These are phyloP conservation scores for Cenchrus purpureus DNA, from an alignment of 176 grass and related monocot species.

Conservation along the genomic window DNA sequence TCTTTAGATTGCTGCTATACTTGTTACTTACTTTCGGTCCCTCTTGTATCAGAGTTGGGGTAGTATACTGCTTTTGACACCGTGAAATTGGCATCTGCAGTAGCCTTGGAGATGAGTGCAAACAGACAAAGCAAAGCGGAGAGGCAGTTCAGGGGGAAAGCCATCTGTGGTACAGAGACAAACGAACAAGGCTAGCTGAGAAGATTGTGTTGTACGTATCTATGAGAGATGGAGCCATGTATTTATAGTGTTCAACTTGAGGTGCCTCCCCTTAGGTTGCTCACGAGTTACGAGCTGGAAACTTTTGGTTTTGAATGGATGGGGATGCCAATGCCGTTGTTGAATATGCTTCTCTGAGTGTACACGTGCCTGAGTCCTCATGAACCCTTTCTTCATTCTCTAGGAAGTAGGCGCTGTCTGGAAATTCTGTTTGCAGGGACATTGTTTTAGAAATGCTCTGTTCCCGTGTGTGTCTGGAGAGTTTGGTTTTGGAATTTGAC, in stretches of 20 bases:
- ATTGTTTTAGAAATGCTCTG: background rate
- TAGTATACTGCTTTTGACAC: conserved; percentile 76
- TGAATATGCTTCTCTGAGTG: conserved; percentile 26
- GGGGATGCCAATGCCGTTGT: conserved; percentile 29
- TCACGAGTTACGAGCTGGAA: background rate
- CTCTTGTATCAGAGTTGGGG: conserved; percentile 54
- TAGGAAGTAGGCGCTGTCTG: background rate
- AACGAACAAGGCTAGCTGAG: background rate
- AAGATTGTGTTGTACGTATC: background rate
- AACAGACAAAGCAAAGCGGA: conserved; percentile 23
- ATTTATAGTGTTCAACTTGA: conserved; percentile 10
- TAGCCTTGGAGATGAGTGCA: conserved; percentile 26
- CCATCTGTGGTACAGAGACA: conserved; percentile 5
- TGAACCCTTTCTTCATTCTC: background rate
- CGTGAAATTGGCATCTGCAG: conserved; percentile 51
- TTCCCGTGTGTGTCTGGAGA: background rate
- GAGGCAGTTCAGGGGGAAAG: background rate
- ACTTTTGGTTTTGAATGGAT: conserved; percentile 6
- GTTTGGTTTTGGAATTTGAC: background rate
- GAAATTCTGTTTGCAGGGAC: background rate
- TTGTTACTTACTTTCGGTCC: conserved; percentile 50
- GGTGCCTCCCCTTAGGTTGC: background rate
- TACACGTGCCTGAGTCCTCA: background rate
- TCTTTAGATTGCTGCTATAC: background rate
- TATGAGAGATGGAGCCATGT: background rate